Evolutionary conservation across 202 grass and related monocot species (phyloP).

Genomic region (Dendrocalamus latiflorus): DNA sequence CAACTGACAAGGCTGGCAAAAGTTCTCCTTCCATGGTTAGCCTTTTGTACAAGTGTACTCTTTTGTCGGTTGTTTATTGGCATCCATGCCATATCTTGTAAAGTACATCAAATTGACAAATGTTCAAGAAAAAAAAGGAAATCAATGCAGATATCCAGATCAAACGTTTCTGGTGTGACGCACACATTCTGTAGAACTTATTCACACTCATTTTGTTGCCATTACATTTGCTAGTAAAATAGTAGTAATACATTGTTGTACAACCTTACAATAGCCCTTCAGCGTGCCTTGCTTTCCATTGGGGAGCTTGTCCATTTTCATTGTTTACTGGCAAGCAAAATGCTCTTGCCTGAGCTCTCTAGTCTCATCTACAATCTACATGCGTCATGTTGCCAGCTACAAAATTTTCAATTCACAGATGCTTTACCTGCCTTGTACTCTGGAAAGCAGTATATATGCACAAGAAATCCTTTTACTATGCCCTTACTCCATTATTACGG

Average conservation of each 20-base stretch:
- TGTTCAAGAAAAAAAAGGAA: not conserved
- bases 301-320: not conserved
- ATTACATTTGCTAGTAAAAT: not conserved
- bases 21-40: conserved; percentile 43
- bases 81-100: conserved; percentile 24
- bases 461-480: not conserved
- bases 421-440: conserved; percentile 43
- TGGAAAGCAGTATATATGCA: not conserved
- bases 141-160: not conserved
- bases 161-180: not conserved
- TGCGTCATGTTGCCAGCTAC: not conserved
- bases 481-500: not conserved
- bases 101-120: conserved; percentile 12
- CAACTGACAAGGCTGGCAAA: conserved; percentile 33
- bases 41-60: conserved; percentile 26
- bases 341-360: not conserved
- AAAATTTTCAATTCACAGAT: conserved; percentile 11
- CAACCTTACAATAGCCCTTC: not conserved
- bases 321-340: not conserved
- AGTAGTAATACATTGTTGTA: not conserved
- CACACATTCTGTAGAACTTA: not conserved
- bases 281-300: not conserved
- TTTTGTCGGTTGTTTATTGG: conserved; percentile 29
- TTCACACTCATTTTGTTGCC: not conserved
- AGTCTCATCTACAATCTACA: not conserved